Evolutionary conservation across 371 early-diverging fungal genomes (phyloP), one percentile per base, ranked within the genome.

Genomic region (Cokeromyces recurvatus): DNA sequence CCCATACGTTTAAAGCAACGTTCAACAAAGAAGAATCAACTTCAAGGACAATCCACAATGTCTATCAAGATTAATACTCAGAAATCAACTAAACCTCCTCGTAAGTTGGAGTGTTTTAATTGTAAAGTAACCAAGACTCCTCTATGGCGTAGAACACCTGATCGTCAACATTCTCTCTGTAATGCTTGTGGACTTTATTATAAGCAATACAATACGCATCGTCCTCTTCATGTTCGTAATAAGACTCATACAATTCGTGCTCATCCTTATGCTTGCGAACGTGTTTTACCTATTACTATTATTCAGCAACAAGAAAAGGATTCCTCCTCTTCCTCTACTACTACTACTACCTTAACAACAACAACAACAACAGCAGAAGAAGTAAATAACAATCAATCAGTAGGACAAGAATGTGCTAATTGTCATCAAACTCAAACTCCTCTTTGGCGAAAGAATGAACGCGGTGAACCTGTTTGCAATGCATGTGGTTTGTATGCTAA

Each of bases 381-480:
- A 5, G 11, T 8, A 5, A 29, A 29, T 11, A 37, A 38, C 20
- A 38, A 38, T 15, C 29, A 21, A 10, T 15, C 1, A 21, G 14
- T 27, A 25, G 37, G 41, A 42, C 61, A 60, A 38, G 48, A 53
- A 35, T 94, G 94, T 58, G 82, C 84, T 21, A 92, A 95, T 56
- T 94, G 94, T 53, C 71, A 74, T 10, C 89, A 91, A 40, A 91
- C 87, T 0, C 80, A 85, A 43, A 95, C 94, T 1, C 94, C 94
- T 4, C 80, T 92, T 34, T 94, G 94, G 94, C 78, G 95, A 3
- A 83, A 90, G 58, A 87, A 91, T 55, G 80, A 83, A 16, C 77
- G 85, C 32, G 91, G 91, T 14, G 82, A 87, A 55, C 77, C 86
- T 15, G 84, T 92, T 16, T 94, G 96, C 66, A 94, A 94, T 60